Evolutionary conservation across 805 yeast species (phyloP).

Genomic region (Metschnikowia chrysomelidarum): DNA sequence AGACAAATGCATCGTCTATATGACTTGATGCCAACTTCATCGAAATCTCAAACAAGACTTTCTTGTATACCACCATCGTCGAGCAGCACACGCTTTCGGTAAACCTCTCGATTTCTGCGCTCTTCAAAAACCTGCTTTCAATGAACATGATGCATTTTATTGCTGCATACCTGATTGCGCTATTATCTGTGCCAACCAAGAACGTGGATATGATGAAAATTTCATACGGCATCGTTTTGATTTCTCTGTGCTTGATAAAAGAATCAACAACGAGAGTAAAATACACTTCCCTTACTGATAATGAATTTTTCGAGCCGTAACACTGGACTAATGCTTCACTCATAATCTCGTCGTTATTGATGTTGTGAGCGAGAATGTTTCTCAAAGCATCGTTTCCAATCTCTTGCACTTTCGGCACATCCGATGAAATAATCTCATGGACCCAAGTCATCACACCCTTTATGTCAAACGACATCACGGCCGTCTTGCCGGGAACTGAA

Average conservation of each 20-base stretch:
- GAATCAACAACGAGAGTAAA: constrained; percentile 71
- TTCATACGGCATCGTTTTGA: constrained; percentile 51
- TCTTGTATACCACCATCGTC: constrained; percentile 80
- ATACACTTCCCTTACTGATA: constrained; percentile 60
- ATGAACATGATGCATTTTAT: constrained; percentile 64
- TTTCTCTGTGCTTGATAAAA: constrained; percentile 25
- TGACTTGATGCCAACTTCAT: constrained; percentile 61
- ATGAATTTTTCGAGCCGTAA: constrained; percentile 51
- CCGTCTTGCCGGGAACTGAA: constrained; percentile 45
- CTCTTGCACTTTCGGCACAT: constrained; percentile 53
- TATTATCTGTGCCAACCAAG: constrained; percentile 72
- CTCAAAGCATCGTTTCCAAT: constrained; percentile 71
- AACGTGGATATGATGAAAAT: constrained; percentile 72
- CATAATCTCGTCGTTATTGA: constrained; percentile 49
- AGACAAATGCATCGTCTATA: constrained; percentile 56
- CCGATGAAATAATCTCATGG: constrained; percentile 62
- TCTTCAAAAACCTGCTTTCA: constrained; percentile 48
- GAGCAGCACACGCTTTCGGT: constrained; percentile 70
- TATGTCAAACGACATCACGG: constrained; percentile 68
- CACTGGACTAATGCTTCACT: constrained; percentile 70
- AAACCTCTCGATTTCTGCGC: constrained; percentile 54
- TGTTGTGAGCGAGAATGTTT: constrained; percentile 63
- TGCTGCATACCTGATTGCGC: constrained; percentile 68
- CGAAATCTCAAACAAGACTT: constrained; percentile 79
- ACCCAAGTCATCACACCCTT: constrained; percentile 74